Percentiles rank a stretch among this genome's conserved stretches.
These are phyloP conservation scores for Lasiosphaeria ovina DNA, from an alignment of 495 filamentous ascomycete species.

Conservation along the genomic window DNA sequence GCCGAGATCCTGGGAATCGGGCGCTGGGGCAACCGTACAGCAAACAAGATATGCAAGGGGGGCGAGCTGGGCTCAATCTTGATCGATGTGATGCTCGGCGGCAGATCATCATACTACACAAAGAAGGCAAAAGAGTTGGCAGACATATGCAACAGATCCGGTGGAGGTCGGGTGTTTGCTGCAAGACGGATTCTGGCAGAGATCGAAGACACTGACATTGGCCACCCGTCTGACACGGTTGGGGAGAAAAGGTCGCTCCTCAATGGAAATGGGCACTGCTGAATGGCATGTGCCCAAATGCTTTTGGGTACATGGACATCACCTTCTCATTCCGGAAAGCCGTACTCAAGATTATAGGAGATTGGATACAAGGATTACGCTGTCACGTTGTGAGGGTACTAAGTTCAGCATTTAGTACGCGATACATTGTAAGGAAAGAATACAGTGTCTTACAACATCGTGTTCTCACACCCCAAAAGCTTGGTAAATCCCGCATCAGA, in stretches of 20 bases:
- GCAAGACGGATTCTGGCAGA: constrained; percentile 24
- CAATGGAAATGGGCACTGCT: not conserved
- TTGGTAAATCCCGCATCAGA: too few species aligned
- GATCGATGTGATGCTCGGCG: constrained; percentile 26
- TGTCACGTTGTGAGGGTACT: too few species aligned
- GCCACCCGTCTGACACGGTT: not conserved
- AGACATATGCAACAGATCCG: constrained; percentile 17
- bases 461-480: too few species aligned
- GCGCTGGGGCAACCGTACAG: constrained; percentile 42
- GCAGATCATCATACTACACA: constrained; percentile 13
- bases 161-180: constrained; percentile 25
- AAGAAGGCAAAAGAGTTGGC: constrained; percentile 23
- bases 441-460: too few species aligned
- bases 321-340: too few species aligned
- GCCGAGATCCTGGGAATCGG: constrained; percentile 53
- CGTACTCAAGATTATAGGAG: too few species aligned
- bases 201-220: constrained; percentile 9
- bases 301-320: too few species aligned
- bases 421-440: too few species aligned
- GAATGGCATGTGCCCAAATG: too few species aligned
- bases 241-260: not conserved
- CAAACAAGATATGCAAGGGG: constrained; percentile 13
- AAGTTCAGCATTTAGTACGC: too few species aligned
- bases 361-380: too few species aligned
- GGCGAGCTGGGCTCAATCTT: constrained; percentile 21